phyloP scores from a whole-genome alignment of 164 flowering plant genomes.

The Protea cynaroides region DNA sequence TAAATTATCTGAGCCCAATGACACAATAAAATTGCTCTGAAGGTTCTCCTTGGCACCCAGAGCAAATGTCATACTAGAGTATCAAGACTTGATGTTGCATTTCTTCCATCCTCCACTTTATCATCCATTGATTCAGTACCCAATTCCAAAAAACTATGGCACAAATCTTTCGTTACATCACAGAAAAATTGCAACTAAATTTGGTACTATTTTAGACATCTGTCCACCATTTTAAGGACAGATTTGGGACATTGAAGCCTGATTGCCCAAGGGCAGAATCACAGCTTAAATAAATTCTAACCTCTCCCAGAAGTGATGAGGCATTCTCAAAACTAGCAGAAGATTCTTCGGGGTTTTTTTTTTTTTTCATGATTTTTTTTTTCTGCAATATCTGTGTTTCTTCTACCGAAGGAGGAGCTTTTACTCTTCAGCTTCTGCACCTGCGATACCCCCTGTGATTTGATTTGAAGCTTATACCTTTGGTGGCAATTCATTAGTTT shows the following conservation, averaged over 20 bases:
- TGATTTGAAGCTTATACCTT: no score
- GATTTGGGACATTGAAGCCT: conserved; percentile 26
- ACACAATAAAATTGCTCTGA: conserved; percentile 1
- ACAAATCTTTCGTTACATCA: conserved; percentile 39
- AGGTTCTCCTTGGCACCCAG: conserved; percentile 11
- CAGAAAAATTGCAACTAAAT: conserved; percentile 26
- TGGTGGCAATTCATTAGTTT: no score
- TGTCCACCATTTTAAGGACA: conserved; percentile 35
- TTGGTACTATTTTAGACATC: conserved; percentile 26
- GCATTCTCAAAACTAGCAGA: conserved; percentile 30
- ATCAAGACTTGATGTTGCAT: conserved; percentile 5
- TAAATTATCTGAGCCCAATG: conserved; percentile 4
- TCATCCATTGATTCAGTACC: conserved; percentile 17
- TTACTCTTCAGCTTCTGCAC: no score
- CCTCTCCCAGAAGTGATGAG: conserved; percentile 41
- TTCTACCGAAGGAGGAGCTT: no score
- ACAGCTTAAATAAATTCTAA: conserved; percentile 37
- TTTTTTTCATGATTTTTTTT: no score
- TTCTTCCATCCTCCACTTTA: conserved; percentile 7
- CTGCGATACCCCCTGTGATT: no score
- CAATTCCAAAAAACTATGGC: conserved; percentile 28
- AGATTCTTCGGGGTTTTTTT: conserved; percentile 10
- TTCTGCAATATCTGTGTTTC: no score
- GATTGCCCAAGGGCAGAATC: conserved; percentile 14
- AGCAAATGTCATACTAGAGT: conserved; percentile 7